Evolutionary conservation across 495 filamentous ascomycete genomes (phyloP), one percentile per base, ranked within the genome.

Genomic region (Podospora comata): DNA sequence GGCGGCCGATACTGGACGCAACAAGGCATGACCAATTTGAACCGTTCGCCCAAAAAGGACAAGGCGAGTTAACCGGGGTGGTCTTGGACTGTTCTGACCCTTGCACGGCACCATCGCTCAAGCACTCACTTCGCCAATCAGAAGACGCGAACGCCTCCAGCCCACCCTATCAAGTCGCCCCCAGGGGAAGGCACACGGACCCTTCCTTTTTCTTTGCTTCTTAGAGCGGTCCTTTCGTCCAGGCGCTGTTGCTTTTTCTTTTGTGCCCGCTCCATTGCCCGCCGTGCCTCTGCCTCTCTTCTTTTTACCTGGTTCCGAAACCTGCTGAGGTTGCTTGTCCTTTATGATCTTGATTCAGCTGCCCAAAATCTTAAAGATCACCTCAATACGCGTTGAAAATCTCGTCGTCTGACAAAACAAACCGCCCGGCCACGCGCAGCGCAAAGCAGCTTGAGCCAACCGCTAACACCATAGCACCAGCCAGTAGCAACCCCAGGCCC

Each of bases 121-220:
- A 44, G 5, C 39, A 48, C 6, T 48, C 39, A 16, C 71, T 74
- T 73, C 56, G 67, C 73, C 71, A 75, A 75, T 75, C 71, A 73
- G 65, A 62, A 65, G 53, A 63, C 60, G 30, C 63, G 5, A 34
- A 26, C 28, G 66, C 44, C 66, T 57, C n/a, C 28, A 23, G 64
- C 60, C 69, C 66, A 64, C 65, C 56, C 34, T 54, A 60, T 67
- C 26, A 58, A 61, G 60, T 57, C 62, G 60, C 26, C 65, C 68
- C 64, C 69, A 54, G 30, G 71, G n/a, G 58, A 64, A 65, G 73
- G 67, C 67, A 75, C 73, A 68, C 73, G 72, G 73, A 72, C 73
- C 73, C 66, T 66, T 66, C 30, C 30, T 32, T 32, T 32, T 66
- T 60, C 54, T n/a, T 61, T 53, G 55, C 60, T 23, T 23, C 23